A percentile compares a stretch with the other conserved stretches of the same genome.
Evolutionary conservation across 2,329 filamentous ascomycete genomes (phyloP).

Genomic region (Fusarium sp.): DNA sequence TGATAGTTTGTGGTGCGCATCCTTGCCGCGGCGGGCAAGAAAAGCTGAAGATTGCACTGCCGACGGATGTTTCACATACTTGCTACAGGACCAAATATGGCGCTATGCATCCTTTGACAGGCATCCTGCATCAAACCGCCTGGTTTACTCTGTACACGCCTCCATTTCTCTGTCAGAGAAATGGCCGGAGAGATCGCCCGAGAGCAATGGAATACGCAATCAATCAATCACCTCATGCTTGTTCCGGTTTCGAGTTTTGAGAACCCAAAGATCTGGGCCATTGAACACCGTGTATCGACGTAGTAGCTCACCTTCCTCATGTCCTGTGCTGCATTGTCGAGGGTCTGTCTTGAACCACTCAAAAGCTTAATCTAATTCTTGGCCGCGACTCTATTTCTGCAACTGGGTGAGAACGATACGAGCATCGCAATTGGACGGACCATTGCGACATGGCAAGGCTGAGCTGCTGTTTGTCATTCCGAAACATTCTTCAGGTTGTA

Average conservation of each 20-base stretch:
- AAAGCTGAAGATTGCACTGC: constrained; percentile 39
- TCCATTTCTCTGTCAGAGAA: background rate
- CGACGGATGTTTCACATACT: constrained; percentile 40
- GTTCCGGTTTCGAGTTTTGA: background rate
- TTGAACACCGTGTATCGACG: background rate
- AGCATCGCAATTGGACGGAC: background rate
- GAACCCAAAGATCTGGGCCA: background rate
- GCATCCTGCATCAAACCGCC: constrained; percentile 26
- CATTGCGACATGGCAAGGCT: constrained; percentile 21
- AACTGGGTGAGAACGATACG: background rate
- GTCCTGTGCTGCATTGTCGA: constrained; percentile 28
- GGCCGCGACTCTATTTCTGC: background rate
- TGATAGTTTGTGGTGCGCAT: constrained; percentile 16
- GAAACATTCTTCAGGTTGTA: background rate
- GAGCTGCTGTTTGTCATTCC: constrained; percentile 13
- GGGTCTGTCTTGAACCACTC: constrained; percentile 30
- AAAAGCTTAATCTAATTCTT: constrained; percentile 18
- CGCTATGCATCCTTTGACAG: constrained; percentile 36
- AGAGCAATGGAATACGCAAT: background rate
- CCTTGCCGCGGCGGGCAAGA: constrained; percentile 28
- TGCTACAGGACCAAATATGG: constrained; percentile 35
- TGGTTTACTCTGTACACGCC: constrained; percentile 32
- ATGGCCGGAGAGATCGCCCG: background rate
- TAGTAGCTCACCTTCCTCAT: constrained; percentile 11
- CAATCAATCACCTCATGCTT: background rate